Evolutionary conservation across 2,329 filamentous ascomycete species (phyloP), one percentile per base, ranked within the genome.

Genomic region (Talaromyces sp.): DNA sequence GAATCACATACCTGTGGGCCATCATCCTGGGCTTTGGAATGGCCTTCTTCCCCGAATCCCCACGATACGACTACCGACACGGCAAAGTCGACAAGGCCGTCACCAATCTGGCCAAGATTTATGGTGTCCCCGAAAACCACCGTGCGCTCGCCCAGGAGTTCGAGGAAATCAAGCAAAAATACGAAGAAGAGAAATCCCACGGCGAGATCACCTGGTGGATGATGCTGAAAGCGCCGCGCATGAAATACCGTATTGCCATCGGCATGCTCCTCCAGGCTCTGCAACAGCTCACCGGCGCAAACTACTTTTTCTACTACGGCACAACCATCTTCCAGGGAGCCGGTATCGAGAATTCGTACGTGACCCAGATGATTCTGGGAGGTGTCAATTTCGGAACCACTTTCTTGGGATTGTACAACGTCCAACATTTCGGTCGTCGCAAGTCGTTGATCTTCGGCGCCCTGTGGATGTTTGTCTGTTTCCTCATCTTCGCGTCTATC

Each of bases 341-440:
- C 2, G 86, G 85, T 40, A 81, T 89, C 43, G 66, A 79, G 0
- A 85, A 89, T 66, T 82, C 82, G 7, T 85, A 84, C 61, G 75
- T 82, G 53, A 85, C 82, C 0, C 83, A 87, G 66, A 81, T 88
- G 68, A 88, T 88, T 56, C 77, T 87, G 1, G 77, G 77, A 17
- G 83, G 81, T 5, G 84, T 89, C 63, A 90, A 90, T 65, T 85
- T 89, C 10, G 79, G 76, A 53, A 81, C 79, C 63, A 88, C 86
- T 0, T 84, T 89, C 62, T 79, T 80, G 36, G 86, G 86, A 31
- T 77, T 91, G 5, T 89, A 84, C 63, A 78, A 89, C 21, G 85
- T 89, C 0, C 85, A 89, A 66, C 81, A 80, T 61, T 86, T 80
- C 58, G 87, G 87, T 35, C 83, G 88, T n/a, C 83, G 88, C 46